Evolutionary conservation across 1,139 yeast species (phyloP).

Genomic region (Waltiozyma sp.): DNA sequence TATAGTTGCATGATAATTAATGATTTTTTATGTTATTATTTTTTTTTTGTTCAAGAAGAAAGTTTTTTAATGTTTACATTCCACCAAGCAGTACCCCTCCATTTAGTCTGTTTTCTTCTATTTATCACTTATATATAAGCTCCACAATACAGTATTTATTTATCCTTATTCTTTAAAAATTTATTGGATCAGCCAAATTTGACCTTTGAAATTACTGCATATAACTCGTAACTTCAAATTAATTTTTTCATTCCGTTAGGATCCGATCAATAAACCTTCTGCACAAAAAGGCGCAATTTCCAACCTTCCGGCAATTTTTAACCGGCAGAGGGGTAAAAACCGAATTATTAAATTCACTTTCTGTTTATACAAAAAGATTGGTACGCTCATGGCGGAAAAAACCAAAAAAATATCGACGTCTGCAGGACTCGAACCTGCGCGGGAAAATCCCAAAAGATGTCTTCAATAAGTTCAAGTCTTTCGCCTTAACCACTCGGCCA

Average conservation of each 20-base stretch:
- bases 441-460: constrained; percentile 24
- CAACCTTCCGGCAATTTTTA: too few species aligned
- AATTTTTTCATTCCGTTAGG: too few species aligned
- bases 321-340: too few species aligned
- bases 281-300: too few species aligned
- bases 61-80: constrained; percentile 1
- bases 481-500: constrained; percentile 25
- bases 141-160: neutral
- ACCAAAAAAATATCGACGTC: constrained; percentile 22
- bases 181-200: too few species aligned
- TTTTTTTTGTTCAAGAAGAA: too few species aligned
- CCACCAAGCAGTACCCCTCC: neutral
- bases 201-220: too few species aligned
- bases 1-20: neutral
- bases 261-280: too few species aligned
- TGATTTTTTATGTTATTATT: neutral
- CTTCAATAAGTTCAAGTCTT: constrained; percentile 17
- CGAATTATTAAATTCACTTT: neutral
- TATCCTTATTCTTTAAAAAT: too few species aligned
- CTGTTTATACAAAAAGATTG: too few species aligned
- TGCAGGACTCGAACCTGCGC: constrained; percentile 38
- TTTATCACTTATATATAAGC: neutral
- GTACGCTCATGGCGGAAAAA: too few species aligned
- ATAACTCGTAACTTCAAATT: too few species aligned
- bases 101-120: neutral